A percentile compares a stretch with the other conserved stretches of the same genome.
Conservation (phyloP, 306 rosid genomes). For the Begonia loranthoides region DNA sequence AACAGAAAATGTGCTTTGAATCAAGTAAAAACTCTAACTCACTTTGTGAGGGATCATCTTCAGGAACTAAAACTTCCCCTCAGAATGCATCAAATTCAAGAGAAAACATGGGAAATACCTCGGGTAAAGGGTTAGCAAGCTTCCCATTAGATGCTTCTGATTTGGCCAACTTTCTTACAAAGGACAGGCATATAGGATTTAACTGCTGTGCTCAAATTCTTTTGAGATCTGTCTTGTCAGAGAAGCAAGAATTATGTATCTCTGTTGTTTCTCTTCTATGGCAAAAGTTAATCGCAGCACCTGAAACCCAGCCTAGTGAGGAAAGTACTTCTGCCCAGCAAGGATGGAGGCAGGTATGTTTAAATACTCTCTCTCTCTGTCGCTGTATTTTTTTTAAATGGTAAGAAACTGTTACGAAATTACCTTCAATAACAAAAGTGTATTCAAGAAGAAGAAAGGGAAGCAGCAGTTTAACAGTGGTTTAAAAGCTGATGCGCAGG, state of each 20-base stretch:
- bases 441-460: no score
- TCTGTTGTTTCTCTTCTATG: slow-evolving; percentile 91
- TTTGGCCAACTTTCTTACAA: slow-evolving; percentile 88
- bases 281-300: slow-evolving; percentile 90
- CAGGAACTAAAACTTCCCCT: slow-evolving; percentile 28
- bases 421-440: no score
- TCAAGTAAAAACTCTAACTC: slow-evolving; percentile 26
- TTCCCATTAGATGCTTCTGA: slow-evolving; percentile 86
- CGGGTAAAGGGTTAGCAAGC: slow-evolving; percentile 51
- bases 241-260: slow-evolving; percentile 82
- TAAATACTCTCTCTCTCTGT: no score
- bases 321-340: slow-evolving; percentile 99
- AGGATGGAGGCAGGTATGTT: slow-evolving; percentile 93
- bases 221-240: slow-evolving; percentile 67
- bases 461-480: no score
- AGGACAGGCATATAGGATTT: slow-evolving; percentile 88
- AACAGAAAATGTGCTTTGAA: neutral
- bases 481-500: no score
- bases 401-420: no score
- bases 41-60: slow-evolving; percentile 24
- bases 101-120: slow-evolving; percentile 24
- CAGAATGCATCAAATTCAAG: slow-evolving; percentile 27
- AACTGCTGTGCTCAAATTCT: slow-evolving; percentile 67
- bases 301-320: slow-evolving; percentile 82
- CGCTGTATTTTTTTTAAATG: no score